Percentiles rank a stretch among this genome's conserved stretches.
These are phyloP conservation scores for Paramecium primaurelia DNA, from an alignment of 73 alveolate species.

Conservation along the genomic window DNA sequence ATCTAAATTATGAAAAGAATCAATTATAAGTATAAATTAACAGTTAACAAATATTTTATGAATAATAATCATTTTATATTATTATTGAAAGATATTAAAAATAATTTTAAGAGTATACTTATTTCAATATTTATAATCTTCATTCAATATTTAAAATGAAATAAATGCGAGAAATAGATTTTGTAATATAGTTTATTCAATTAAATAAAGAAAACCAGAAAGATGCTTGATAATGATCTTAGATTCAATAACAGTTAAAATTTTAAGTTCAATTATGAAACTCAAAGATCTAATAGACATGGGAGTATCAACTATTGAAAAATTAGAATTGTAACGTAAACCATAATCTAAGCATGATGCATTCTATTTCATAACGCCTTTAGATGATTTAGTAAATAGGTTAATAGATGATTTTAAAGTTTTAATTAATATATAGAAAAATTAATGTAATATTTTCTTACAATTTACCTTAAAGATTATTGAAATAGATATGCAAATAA, in stretches of 20 bases:
- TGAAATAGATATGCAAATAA: neutral
- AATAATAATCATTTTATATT: no score
- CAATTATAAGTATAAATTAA: no score
- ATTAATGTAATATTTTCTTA: constrained; percentile 7
- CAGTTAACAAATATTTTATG: no score
- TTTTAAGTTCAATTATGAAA: neutral
- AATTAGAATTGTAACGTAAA: neutral
- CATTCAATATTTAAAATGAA: neutral
- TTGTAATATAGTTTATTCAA: neutral
- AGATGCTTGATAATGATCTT: constrained; percentile 8
- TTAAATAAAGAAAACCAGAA: neutral
- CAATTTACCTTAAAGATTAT: neutral
- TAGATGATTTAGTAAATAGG: neutral
- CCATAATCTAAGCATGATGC: constrained; percentile 10
- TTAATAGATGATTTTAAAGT: neutral
- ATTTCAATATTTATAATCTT: no score
- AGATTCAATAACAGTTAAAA: constrained; percentile 8
- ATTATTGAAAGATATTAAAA: no score
- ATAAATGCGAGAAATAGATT: constrained; percentile 25
- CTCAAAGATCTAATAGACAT: constrained; percentile 8
- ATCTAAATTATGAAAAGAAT: no score
- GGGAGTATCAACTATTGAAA: constrained; percentile 15
- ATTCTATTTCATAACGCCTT: neutral
- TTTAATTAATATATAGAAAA: neutral
- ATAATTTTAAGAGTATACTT: no score